Base-by-base conservation (phyloP, 805 yeast species). In the Yamadazyma akitaensis region DNA sequence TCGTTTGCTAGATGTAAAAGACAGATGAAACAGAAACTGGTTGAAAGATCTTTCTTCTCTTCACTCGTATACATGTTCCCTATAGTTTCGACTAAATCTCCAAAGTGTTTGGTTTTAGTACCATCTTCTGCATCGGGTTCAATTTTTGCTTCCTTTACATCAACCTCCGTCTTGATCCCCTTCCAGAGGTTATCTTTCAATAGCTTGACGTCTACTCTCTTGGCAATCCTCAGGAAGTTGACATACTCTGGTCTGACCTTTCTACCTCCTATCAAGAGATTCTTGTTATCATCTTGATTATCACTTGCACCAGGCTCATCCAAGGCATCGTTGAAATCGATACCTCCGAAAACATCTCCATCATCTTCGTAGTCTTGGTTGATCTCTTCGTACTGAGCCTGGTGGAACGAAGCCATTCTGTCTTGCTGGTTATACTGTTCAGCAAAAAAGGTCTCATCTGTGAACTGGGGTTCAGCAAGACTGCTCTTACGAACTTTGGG, bases 381-480 rank as follows among this genome's bases (percentile, higher is more conserved):
- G 46, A 58, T 66, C 49, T 69, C 75, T 13, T 70, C 75, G 53
- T 62, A 57, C 47, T 70, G 73, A 1, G 73, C 73, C 54, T 68
- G 73, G 46, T 67, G 72, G 52, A 59, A 64, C 47, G 65, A 65
- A 2, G 73, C 72, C 46, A 69, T 56, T 31, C 65, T 51, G 40
- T 70, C 76, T 33, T 67, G 62, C 42, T 72, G 65, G 43, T 73
- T 68, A 61, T 82, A 85, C 55, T 77, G 81, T 28, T 71, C 73
- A 1, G 94, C 92, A 85, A 91, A 88, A 56, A 75, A 85, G 30
- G 79, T 74, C 50, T 84, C 88, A 57, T 87, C 90, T 0, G 85
- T 72, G 68, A 54, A 72, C 24, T 47, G 51, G 3, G 35, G 8
- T 37, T 36, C 42, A 4, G 19, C 32, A 16, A 26, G 19, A 21